A percentile compares a stretch with the other conserved stretches of the same genome.
These are phyloP conservation scores for Macroventuria anomochaeta DNA, from an alignment of 2,329 filamentous ascomycete genomes.

Conservation along the genomic window DNA sequence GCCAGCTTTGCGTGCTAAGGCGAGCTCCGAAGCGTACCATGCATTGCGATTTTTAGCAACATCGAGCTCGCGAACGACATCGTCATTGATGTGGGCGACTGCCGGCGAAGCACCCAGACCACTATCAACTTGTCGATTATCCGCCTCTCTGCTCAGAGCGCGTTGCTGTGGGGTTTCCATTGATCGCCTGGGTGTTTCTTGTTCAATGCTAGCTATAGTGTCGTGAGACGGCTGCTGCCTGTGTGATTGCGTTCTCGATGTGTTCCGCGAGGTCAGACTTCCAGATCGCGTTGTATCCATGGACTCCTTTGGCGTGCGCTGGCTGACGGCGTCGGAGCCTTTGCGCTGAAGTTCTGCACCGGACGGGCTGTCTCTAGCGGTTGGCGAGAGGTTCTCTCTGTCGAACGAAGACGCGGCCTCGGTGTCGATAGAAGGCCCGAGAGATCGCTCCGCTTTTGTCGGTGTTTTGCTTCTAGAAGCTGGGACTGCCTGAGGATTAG, in stretches of 20 bases:
- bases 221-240: constrained; percentile 71
- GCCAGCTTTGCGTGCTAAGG: constrained; percentile 87
- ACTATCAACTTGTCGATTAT: constrained; percentile 61
- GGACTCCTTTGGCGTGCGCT: constrained; percentile 43
- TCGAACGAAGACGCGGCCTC: constrained; percentile 53
- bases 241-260: constrained; percentile 48
- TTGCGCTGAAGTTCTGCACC: constrained; percentile 37
- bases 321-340: constrained; percentile 38
- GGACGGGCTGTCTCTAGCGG: constrained; percentile 48
- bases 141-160: constrained; percentile 38
- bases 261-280: constrained; percentile 44
- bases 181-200: constrained; percentile 40
- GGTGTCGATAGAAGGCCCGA: constrained; percentile 52
- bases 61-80: constrained; percentile 86
- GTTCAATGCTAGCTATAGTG: constrained; percentile 56
- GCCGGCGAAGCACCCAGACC: constrained; percentile 66
- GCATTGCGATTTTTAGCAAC: constrained; percentile 84
- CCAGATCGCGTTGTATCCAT: constrained; percentile 45
- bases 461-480: constrained; percentile 57
- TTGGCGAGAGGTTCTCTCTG: constrained; percentile 56
- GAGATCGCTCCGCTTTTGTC: constrained; percentile 56
- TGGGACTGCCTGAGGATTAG: constrained; percentile 19
- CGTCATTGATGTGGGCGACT: constrained; percentile 70
- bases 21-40: constrained; percentile 95
- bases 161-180: constrained; percentile 42